phyloP scores from a whole-genome alignment of 1,139 yeast species.

The Sugiyamaella novakii region DNA sequence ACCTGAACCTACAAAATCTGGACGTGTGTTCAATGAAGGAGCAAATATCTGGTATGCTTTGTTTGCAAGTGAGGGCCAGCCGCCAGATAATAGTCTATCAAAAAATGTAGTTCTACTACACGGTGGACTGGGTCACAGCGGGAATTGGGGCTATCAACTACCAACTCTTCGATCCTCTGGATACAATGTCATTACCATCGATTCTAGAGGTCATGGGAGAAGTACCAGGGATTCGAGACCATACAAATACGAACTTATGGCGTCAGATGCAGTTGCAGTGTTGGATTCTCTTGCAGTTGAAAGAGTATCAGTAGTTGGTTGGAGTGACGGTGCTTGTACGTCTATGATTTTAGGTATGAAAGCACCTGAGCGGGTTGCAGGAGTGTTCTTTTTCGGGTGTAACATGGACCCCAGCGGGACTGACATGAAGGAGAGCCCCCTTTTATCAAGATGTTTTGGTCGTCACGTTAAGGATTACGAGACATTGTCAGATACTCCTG shows the following conservation, averaged over 20 bases:
- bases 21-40: constrained; percentile 5
- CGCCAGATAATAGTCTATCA: background rate
- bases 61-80: background rate
- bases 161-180: background rate
- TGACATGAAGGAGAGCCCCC: constrained; percentile 1
- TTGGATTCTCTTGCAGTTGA: background rate
- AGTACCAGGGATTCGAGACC: constrained; percentile 10
- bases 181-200: constrained; percentile 3
- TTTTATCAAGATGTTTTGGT: background rate
- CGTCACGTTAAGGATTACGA: constrained; percentile 11
- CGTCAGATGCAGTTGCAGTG: constrained; percentile 7
- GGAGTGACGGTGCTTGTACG: constrained; percentile 17
- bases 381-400: constrained; percentile 14
- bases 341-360: constrained; percentile 8
- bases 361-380: constrained; percentile 3
- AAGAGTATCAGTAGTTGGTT: constrained; percentile 12
- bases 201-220: constrained; percentile 14
- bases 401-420: constrained; percentile 16
- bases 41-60: constrained; percentile 13
- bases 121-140: constrained; percentile 16
- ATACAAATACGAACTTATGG: constrained; percentile 14
- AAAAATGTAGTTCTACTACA: constrained; percentile 13
- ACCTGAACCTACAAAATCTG: constrained; percentile 7
- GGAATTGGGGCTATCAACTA: constrained; percentile 17
- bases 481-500: constrained; percentile 9